These are phyloP conservation scores for Fraxinus velutina DNA, from an alignment of 305 asterid species.

Conservation along the genomic window DNA sequence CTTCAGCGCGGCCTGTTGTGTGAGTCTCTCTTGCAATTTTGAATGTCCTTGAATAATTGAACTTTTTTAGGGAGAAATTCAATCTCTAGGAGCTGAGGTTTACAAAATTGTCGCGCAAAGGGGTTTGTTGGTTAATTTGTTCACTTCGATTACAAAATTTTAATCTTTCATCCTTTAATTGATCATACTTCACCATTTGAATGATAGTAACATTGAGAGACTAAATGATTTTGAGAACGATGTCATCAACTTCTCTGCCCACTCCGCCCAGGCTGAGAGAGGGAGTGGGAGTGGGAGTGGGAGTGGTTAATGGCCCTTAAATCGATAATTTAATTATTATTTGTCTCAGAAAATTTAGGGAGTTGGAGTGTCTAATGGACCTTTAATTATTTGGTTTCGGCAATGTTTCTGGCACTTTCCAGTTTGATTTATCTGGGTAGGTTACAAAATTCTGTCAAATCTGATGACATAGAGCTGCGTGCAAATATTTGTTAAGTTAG, in stretches of 20 bases:
- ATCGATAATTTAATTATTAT: not conserved
- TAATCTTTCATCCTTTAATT: conserved; percentile 11
- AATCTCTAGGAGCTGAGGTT: conserved; percentile 12
- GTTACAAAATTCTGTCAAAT: not conserved
- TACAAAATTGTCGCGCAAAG: not conserved
- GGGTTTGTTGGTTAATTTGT: conserved; percentile 9
- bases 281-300: not conserved
- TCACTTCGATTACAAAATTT: not conserved
- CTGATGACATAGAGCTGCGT: not conserved
- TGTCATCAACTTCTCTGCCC: not conserved
- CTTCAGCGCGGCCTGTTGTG: conserved; percentile 48
- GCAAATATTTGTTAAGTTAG: not conserved
- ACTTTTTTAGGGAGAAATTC: not conserved
- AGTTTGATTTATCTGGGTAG: not conserved
- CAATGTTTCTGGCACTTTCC: not conserved
- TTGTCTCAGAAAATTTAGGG: not conserved
- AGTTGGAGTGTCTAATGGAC: not conserved
- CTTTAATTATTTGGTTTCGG: not conserved
- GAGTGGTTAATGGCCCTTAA: not conserved
- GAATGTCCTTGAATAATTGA: not conserved
- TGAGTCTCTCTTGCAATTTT: conserved; percentile 36
- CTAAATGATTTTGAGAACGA: not conserved
- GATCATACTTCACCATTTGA: not conserved
- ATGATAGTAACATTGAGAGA: not conserved
- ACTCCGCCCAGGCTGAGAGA: not conserved